Evolutionary conservation across 192 early-diverging fungal species (phyloP), one percentile per base, ranked within the genome.

Genomic region (Coemansia sp.): DNA sequence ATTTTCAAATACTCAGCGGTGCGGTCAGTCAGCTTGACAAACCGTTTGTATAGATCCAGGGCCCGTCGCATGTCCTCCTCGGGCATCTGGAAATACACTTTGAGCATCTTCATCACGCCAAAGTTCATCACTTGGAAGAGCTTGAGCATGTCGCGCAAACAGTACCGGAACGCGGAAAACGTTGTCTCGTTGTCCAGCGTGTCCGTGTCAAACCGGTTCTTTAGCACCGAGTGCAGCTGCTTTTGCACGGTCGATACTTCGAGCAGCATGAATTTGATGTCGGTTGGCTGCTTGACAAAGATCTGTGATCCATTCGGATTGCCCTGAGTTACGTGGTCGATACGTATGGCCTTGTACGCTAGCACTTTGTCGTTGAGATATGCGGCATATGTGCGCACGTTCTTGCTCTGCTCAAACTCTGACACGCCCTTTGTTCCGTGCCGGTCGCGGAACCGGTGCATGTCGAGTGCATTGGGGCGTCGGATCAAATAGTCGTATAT

Each of bases 21-120:
- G 14, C 82, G 70, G 50, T 84, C 82, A 0, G 82, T 80, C 12
- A 84, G 67, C 66, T 77, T 84, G 56, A 80, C 75, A 70, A 84
- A 84, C 4, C 82, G 70, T 62, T 84, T 84, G 39, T 84, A 84
- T 23, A 84, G 65, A 65, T 84, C 82, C 47, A 84, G 63, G 0
- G 74, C 67, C 19, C 82, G 70, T 37, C 72, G 67, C 82, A 84
- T 84, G 27, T 84, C 82, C 15, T 71, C 75, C 21, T 81, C 67
- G 2, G 41, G 53, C 67, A 84, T 74, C 21, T 76, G 73, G 70
- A 84, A 84, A 39, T 84, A 84, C n/a, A 69, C 71, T 63, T 81
- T 81, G 66, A 84, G 83, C 75, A 84, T 82, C 58, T 82, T 84
- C 67, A 84, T 84, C 43, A 84, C 79, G 57, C 83, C 83, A 49